Base-by-base conservation (phyloP, 2,329 filamentous ascomycete species). In the Thermochaetoides dissita region DNA sequence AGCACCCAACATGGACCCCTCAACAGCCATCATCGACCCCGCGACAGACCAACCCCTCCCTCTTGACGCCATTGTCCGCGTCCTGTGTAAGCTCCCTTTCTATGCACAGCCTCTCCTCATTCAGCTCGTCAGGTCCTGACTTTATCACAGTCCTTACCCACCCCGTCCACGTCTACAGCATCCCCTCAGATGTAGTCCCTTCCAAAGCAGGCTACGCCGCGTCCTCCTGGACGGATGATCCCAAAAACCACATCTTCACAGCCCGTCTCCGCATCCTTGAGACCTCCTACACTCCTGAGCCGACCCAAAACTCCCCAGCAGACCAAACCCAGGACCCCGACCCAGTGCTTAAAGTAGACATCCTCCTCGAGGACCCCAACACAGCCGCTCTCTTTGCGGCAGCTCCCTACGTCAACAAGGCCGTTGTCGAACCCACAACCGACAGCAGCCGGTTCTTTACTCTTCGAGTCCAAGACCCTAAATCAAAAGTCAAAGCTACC, bases 361-460 rank as follows among this genome's bases (percentile, higher is more conserved):
- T 91, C 48, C 68, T 91, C 29, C 75, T 94, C 37, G 85, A 94
- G 58, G 85, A 94, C 58, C 64, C 79, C 4, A 67, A 68, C 24
- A 77, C 68, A 0, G 84, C 82, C 29, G 74, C 84, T 53, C 69
- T 94, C 17, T 94, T 94, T 60, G 86, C 86, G 37, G 86, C 84
- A 1, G 81, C 82, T 1, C 86, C 87, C 0, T 94, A 93, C 62
- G 79, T 75, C 0, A 63, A 68, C 24, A 58, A 69, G 2, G 68
- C 68, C 11, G 74, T 72, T 6, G 83, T 94, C 37, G 84, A 91
- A 63, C 74, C 84, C 51, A 83, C 84, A 12, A 66, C 83, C 17
- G 86, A 94, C 59, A 84, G 78, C 56, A 79, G 75, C 46, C 75
- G 86, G 31, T 94, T 94, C 69, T 94, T 94, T 57, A 86, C 86